Base-by-base conservation (phyloP, 306 rosid genomes). In the Dicorynia guianensis region DNA sequence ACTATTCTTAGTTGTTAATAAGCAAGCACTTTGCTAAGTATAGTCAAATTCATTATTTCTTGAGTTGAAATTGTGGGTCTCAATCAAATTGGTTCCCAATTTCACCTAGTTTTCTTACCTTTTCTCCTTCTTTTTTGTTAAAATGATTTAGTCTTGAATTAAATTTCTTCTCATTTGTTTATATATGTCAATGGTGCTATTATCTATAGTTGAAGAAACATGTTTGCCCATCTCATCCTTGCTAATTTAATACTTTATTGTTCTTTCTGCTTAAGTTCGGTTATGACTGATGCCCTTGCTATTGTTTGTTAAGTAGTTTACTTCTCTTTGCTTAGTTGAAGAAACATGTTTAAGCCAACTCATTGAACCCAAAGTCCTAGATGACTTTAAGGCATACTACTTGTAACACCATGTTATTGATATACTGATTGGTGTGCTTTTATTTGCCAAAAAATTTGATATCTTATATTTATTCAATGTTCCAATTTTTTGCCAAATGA, bases 401-500 rank as follows among this genome's bases (percentile, higher is more conserved):
- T 3, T 4, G 0, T 19, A 43, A 30, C 63, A 66, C 43, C 63
- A 56, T 83, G 36, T 71, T 46, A 19, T 76, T 55, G 30, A 61
- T 39, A 72, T 38, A 67, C 43, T 79, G 66, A 55, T 72, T 80
- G 81, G 79, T 77, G 59, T 15, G 9, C 63, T 40, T 40, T 54
- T 59, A 48, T 67, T 60, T 1, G 68, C 39, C n/a, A 8, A 70
- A 69, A 72, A 74, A 48, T 25, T 61, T 59, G 43, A 63, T 13
- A n/a, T 71, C 50, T 6, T 30, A 34, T 57, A 0, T 59, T 64
- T 48, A 66, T 48, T 42, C 62, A 72, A 43, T 68, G 63, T 54
- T 58, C 11, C 43, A 65, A 8, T 63, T 71, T 67, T 62, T 15
- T 72, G 19, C 70, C 75, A 95, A 97, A 87, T 77, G 98, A 90